Percentiles rank a stretch among this genome's conserved stretches.
Evolutionary conservation across 2,329 filamentous ascomycete genomes (phyloP).

Genomic region (Colletotrichum sp.): DNA sequence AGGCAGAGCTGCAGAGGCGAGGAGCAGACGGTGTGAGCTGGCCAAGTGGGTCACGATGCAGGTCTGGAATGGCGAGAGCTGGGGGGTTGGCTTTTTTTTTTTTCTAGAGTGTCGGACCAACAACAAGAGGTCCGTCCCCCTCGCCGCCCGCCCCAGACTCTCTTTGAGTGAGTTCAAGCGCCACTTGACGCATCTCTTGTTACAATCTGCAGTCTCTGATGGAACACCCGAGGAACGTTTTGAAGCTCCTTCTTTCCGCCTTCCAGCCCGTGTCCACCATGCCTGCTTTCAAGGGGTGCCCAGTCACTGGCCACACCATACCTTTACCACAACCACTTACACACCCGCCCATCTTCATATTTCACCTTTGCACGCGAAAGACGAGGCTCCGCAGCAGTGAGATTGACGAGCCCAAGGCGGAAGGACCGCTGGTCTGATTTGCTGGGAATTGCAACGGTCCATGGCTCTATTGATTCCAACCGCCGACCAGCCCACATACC

Average conservation of each 20-base stretch:
- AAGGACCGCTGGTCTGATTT: neutral
- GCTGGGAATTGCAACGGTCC: neutral
- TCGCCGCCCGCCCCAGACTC: slow-evolving; percentile 6
- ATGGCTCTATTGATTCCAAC: neutral
- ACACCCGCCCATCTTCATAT: neutral
- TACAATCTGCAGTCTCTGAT: slow-evolving; percentile 30
- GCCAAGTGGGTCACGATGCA: slow-evolving; percentile 4
- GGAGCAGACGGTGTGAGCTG: slow-evolving; percentile 1
- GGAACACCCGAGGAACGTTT: slow-evolving; percentile 34
- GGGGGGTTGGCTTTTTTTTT: slow-evolving; percentile 1
- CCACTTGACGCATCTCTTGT: slow-evolving; percentile 43
- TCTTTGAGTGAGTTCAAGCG: slow-evolving; percentile 30
- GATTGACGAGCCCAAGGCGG: neutral
- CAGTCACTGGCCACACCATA: neutral
- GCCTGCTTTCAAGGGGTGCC: neutral
- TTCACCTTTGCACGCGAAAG: neutral
- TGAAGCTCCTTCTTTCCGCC: slow-evolving; percentile 10
- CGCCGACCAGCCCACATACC: neutral
- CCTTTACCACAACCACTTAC: neutral
- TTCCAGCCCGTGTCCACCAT: slow-evolving; percentile 1
- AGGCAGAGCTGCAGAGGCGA: neutral
- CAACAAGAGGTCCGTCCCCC: neutral
- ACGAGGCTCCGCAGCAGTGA: neutral
- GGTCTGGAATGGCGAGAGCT: neutral
- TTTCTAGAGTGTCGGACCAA: no score